These are phyloP conservation scores for Ophiostoma piceae DNA, from an alignment of 2,329 filamentous ascomycete genomes.

Conservation along the genomic window DNA sequence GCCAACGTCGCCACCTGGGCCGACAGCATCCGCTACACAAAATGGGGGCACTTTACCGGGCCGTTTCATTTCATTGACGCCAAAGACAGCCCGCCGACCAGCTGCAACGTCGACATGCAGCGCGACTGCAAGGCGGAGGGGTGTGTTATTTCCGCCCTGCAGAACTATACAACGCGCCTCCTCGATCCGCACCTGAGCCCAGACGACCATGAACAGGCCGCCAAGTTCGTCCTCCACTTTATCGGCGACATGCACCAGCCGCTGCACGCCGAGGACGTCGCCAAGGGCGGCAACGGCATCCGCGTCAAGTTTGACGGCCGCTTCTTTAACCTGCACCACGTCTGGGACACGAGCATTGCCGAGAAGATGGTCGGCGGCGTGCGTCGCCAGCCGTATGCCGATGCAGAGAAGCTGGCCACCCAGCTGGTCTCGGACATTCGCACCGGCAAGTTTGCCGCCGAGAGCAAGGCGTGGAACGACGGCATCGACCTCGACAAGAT, in stretches of 20 bases:
- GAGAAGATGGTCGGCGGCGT: slow-evolving; percentile 58
- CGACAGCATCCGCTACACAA: slow-evolving; percentile 60
- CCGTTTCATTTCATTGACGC: slow-evolving; percentile 67
- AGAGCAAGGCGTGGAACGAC: slow-evolving; percentile 51
- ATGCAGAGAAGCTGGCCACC: slow-evolving; percentile 53
- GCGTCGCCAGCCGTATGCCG: slow-evolving; percentile 46
- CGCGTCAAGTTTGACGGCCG: slow-evolving; percentile 55
- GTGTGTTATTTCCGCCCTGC: slow-evolving; percentile 57
- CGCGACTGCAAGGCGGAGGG: slow-evolving; percentile 58
- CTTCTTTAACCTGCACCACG: slow-evolving; percentile 61
- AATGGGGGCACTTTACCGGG: slow-evolving; percentile 56
- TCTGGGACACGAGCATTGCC: slow-evolving; percentile 68
- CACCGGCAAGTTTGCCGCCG: slow-evolving; percentile 48
- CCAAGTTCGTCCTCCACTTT: slow-evolving; percentile 64
- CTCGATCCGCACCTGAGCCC: slow-evolving; percentile 42
- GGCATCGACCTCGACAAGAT: slow-evolving; percentile 51
- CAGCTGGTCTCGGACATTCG: slow-evolving; percentile 51
- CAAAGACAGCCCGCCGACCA: slow-evolving; percentile 54
- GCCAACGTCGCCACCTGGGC: slow-evolving; percentile 63
- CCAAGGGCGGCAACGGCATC: slow-evolving; percentile 63
- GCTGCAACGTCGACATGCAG: slow-evolving; percentile 52
- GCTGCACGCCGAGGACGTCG: slow-evolving; percentile 59
- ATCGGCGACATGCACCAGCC: slow-evolving; percentile 66
- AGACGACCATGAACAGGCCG: slow-evolving; percentile 51
- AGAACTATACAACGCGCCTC: slow-evolving; percentile 55